Base-by-base conservation (phyloP, 805 yeast genomes). In the Zygotorulaspora florentina region DNA sequence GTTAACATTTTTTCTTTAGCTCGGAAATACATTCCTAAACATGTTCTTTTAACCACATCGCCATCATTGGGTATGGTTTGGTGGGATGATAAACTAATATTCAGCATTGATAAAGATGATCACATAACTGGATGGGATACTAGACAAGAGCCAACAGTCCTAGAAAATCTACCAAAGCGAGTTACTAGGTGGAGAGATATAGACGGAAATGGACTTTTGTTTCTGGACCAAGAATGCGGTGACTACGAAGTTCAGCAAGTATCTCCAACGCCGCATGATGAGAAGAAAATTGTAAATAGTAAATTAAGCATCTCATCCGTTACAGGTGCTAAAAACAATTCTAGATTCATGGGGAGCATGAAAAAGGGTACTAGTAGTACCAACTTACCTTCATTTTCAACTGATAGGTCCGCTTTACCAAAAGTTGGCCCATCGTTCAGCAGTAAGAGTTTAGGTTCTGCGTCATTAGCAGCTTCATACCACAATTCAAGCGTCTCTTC, bases 11-110 rank as follows among this genome's bases (percentile, higher is more conserved):
- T 86, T 75, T 81, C 81, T 35, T 69, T 87, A 41, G 74, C 74
- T 30, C 71, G 96, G 51, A 85, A 81, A 53, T 83, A 76, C 58
- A 76, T 89, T 17, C 96, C 97, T 1, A 73, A 74, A 34, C 69
- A 75, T 51, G 69, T 74, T 4, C 62, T 65, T 12, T 46, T 52
- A 16, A 59, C 67, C 9, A 39, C 55, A 2, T 54, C 66, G 6
- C 57, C 66, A 7, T 61, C 68, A 0, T 41, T 56, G 13, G 69
- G 69, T 7, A 48, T 65, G 38, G 67, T 62, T 2, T 65, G 69
- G 69, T 64, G 65, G 62, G 63, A 65, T 46, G 59, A 60, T 3
- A 52, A 58, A n/a, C 34, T 51, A 16, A 47, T 65, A n/a, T 64
- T 65, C 34, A 59, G 58, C 47, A 61, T 65, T 33, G 68, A 65